These are phyloP conservation scores for Coccomyxa sp. DNA, from an alignment of 139 green algal genomes.

Conservation along the genomic window DNA sequence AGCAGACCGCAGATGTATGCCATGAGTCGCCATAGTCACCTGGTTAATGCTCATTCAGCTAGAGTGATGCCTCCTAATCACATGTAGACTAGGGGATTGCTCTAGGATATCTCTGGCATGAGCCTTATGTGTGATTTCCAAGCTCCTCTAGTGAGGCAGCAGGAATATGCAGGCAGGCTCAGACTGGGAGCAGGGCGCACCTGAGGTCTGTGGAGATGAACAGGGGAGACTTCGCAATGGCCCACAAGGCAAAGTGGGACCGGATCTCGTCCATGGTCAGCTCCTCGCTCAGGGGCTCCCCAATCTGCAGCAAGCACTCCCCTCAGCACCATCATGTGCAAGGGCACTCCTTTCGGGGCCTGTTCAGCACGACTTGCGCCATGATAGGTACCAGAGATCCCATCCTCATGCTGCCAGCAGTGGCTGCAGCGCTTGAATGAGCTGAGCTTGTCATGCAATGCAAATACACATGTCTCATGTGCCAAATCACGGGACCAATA, in stretches of 20 bases:
- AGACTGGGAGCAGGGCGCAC: no score
- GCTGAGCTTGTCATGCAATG: neutral
- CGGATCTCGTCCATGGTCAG: slow-evolving; percentile 35
- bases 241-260: slow-evolving; percentile 66
- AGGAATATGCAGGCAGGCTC: no score
- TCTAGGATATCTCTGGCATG: no score
- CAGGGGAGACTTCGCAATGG: slow-evolving; percentile 56
- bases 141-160: no score
- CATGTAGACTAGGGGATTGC: no score
- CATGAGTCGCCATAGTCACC: no score
- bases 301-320: neutral
- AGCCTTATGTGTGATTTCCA: no score
- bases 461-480: neutral
- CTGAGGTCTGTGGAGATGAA: slow-evolving; percentile 58
- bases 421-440: neutral
- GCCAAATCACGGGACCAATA: neutral
- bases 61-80: neutral
- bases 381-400: no score
- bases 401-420: neutral
- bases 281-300: slow-evolving; percentile 34
- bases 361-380: neutral
- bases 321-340: neutral
- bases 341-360: no score
- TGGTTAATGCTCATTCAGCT: neutral
- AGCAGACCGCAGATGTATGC: neutral